Evolutionary conservation across 2,329 filamentous ascomycete genomes (phyloP).

Genomic region (Drechslerella stenobrocha): DNA sequence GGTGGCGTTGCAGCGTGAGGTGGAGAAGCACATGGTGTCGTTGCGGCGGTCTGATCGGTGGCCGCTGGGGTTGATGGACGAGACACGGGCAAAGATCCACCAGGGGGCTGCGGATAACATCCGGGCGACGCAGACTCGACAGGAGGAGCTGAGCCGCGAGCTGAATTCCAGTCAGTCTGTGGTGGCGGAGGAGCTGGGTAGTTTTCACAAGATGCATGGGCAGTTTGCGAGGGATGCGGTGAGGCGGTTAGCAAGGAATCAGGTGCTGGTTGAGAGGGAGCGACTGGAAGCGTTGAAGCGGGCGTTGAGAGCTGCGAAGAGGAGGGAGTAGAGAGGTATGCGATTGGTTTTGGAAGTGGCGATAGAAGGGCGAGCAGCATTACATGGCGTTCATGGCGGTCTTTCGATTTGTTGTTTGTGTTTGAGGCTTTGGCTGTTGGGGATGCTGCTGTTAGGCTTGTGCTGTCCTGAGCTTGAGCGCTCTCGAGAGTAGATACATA

Average conservation of each 20-base stretch:
- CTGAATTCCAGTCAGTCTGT: constrained; percentile 90
- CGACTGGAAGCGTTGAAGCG: constrained; percentile 78
- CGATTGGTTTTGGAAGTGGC: neutral
- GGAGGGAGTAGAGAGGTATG: constrained; percentile 69
- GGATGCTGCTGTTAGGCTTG: too few relatives aligned
- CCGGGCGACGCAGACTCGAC: constrained; percentile 69
- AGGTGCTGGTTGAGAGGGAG: constrained; percentile 78
- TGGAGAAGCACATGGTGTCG: constrained; percentile 76
- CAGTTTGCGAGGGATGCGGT: constrained; percentile 74
- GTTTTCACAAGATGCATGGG: constrained; percentile 89
- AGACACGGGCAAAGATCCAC: constrained; percentile 74
- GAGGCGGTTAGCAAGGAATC: constrained; percentile 72
- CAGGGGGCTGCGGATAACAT: constrained; percentile 84
- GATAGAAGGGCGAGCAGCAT: constrained; percentile 31
- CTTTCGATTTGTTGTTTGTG: constrained; percentile 12
- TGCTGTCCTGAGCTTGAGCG: too few relatives aligned
- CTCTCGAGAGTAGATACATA: too few relatives aligned
- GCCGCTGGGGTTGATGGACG: constrained; percentile 81
- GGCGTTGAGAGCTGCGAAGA: constrained; percentile 80
- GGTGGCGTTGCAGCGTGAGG: constrained; percentile 70
- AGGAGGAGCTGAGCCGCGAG: constrained; percentile 75
- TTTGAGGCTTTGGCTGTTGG: neutral
- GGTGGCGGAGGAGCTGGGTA: constrained; percentile 85
- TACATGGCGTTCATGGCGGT: constrained; percentile 26
- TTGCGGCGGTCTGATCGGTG: constrained; percentile 74